Evolutionary conservation across 768 basidiomycete species (phyloP), one percentile per base, ranked within the genome.

Genomic region (Lactarius tabidus): DNA sequence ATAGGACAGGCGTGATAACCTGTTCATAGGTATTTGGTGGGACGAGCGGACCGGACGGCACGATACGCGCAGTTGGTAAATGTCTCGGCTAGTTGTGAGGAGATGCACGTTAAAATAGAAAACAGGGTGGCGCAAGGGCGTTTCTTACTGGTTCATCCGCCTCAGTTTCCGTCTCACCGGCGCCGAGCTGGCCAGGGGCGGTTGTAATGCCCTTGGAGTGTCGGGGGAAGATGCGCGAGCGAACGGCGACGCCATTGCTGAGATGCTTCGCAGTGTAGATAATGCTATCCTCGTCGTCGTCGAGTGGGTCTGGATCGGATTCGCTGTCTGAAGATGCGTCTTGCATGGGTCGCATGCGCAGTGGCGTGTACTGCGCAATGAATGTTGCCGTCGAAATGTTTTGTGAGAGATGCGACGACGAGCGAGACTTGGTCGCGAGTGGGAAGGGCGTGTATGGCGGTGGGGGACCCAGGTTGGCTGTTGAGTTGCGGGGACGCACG

Each of bases 91-190:
- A 15, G 29, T 15, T 48, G 29, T 63, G 54, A 60, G 28, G 55
- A 23, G 6, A 31, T 26, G 57, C 58, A 60, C 36, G 35, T 45
- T 20, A 56, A 33, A 58, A 54, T n/a, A 28, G n/a, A 14, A 45
- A 63, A 58, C 17, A 58, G 14, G 39, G 26, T 12, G 6, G 18
- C 23, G 38, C 1, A 28, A 36, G 33, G 33, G 33, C 4, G n/a
- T 12, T n/a, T 66, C 88, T 77, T 72, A 90, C 89, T 39, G 85
- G 85, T 70, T 91, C 89, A 70, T 91, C 89, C 15, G 83, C 79
- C 72, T 91, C 90, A 0, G 90, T 90, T 72, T 91, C 89, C 0
- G 90, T 90, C 75, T 91, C 89, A 8, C 88, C 88, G 31, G 87
- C 88, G 66, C 89, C 85, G 45, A 77, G 71, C 61, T 78, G 77